Conservation (phyloP, 768 basidiomycete species). For the Melanogaster broomeanus region DNA sequence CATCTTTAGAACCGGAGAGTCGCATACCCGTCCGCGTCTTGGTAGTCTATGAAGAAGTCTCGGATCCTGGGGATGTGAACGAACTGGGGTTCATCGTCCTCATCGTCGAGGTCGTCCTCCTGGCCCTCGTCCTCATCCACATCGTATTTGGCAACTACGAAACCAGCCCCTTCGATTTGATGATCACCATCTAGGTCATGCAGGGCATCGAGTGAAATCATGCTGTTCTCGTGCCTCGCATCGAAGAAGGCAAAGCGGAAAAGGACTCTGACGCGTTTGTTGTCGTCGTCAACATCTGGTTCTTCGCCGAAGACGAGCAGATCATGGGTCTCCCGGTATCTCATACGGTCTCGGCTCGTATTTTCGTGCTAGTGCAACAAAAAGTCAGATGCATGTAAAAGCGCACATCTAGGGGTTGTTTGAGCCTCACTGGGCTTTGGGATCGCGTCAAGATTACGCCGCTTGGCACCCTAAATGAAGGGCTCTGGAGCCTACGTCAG, state of each 20-base stretch:
- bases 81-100: constrained; percentile 36
- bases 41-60: constrained; percentile 53
- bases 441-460: constrained; percentile 25
- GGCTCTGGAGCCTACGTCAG: not conserved
- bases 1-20: constrained; percentile 1
- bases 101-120: constrained; percentile 45
- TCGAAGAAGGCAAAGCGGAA: constrained; percentile 65
- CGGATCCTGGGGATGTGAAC: constrained; percentile 51
- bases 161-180: constrained; percentile 56
- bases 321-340: constrained; percentile 35
- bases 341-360: constrained; percentile 37
- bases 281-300: constrained; percentile 35
- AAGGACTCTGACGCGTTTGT: constrained; percentile 59
- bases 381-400: constrained; percentile 4
- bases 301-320: constrained; percentile 46
- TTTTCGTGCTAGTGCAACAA: constrained; percentile 35
- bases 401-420: not conserved
- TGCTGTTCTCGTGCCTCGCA: constrained; percentile 41
- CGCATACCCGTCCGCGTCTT: constrained; percentile 50
- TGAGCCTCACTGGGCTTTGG: constrained; percentile 15
- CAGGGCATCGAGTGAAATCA: constrained; percentile 50
- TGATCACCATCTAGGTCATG: constrained; percentile 42
- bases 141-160: constrained; percentile 45
- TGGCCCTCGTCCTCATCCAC: constrained; percentile 66
- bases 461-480: constrained; percentile 21